Evolutionary conservation across 1,139 yeast genomes (phyloP), one percentile per base, ranked within the genome.

Genomic region (Suhomyces chickasaworum): DNA sequence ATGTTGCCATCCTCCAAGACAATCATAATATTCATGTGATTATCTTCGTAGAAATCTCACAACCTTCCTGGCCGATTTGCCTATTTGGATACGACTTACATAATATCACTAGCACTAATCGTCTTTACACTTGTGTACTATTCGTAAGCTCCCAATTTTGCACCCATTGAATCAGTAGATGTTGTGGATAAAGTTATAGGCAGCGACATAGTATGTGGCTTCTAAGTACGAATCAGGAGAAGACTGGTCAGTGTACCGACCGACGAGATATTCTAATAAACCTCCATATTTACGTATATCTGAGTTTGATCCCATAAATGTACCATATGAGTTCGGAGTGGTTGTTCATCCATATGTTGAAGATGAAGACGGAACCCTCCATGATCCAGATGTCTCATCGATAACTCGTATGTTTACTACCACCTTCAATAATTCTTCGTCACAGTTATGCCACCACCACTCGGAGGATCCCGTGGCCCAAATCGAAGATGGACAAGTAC

Each of bases 281-380:
- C n/a, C n/a, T n/a, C n/a, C n/a, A n/a, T n/a, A n/a, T n/a, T n/a
- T n/a, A n/a, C n/a, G n/a, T n/a, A n/a, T n/a, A n/a, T n/a, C n/a
- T 46, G 10, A 69, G 65, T 7, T 61, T 65, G 32, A 46, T 53
- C 38, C 54, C 53, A 13, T 53, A 68, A 7, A n/a, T n/a, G 57
- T 69, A 34, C 71, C 69, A 2, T 70, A 65, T 45, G 49, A 55
- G 7, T 69, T 71, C 55, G 75, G 75, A 1, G 54, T 71, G 39
- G 68, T 66, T 25, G 74, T 69, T n/a, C 61, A 59, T 37, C 66
- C 67, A 2, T 58, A 54, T 44, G 45, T 45, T 6, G 35, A 55
- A 7, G 56, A 57, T 41, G 61, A 61, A 5, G 59, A 48, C 21
- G 55, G 53, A 2, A 47, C 43, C 3, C 51, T 42, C 35, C 45